phyloP scores from a whole-genome alignment of 2,329 filamentous ascomycete genomes.

The Chaetomiaceae sp. region DNA sequence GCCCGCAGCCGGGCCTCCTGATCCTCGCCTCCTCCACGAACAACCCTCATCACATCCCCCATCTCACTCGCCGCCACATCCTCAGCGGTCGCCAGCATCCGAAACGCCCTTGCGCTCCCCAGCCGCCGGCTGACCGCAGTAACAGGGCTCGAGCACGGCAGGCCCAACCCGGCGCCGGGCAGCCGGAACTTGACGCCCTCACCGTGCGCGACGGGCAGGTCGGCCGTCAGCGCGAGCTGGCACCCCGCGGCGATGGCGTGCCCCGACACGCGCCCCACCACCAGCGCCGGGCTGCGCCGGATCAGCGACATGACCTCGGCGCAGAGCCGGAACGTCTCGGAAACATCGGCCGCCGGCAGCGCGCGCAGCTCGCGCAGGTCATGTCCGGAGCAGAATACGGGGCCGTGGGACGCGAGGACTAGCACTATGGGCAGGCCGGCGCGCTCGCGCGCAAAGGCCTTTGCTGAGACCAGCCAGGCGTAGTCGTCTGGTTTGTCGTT shows the following conservation, averaged over 20 bases:
- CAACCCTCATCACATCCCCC: slow-evolving; percentile 27
- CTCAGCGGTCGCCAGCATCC: slow-evolving; percentile 31
- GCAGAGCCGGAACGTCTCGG: slow-evolving; percentile 28
- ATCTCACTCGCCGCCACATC: slow-evolving; percentile 25
- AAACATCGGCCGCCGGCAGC: slow-evolving; percentile 11
- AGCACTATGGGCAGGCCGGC: slow-evolving; percentile 28
- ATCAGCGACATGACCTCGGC: slow-evolving; percentile 32
- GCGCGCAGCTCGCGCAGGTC: slow-evolving; percentile 28
- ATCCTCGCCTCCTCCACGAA: slow-evolving; percentile 19
- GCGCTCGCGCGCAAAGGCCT: slow-evolving; percentile 25
- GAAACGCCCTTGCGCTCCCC: slow-evolving; percentile 25
- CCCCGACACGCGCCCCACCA: slow-evolving; percentile 31
- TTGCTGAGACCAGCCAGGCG: slow-evolving; percentile 29
- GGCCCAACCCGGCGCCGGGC: slow-evolving; percentile 29
- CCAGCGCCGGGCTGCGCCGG: slow-evolving; percentile 29
- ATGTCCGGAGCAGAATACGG: slow-evolving; percentile 32
- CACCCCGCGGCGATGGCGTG: slow-evolving; percentile 31
- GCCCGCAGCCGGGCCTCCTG: slow-evolving; percentile 23
- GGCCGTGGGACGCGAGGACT: slow-evolving; percentile 29
- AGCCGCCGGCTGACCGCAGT: slow-evolving; percentile 28
- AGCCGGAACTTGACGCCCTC: slow-evolving; percentile 25
- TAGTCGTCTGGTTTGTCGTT: slow-evolving; percentile 12
- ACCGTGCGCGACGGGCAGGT: slow-evolving; percentile 28
- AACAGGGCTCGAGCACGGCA: slow-evolving; percentile 32
- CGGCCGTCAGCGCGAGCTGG: slow-evolving; percentile 32